These are phyloP conservation scores for Aspergillus neoniger DNA, from an alignment of 2,329 filamentous ascomycete species.

Conservation along the genomic window DNA sequence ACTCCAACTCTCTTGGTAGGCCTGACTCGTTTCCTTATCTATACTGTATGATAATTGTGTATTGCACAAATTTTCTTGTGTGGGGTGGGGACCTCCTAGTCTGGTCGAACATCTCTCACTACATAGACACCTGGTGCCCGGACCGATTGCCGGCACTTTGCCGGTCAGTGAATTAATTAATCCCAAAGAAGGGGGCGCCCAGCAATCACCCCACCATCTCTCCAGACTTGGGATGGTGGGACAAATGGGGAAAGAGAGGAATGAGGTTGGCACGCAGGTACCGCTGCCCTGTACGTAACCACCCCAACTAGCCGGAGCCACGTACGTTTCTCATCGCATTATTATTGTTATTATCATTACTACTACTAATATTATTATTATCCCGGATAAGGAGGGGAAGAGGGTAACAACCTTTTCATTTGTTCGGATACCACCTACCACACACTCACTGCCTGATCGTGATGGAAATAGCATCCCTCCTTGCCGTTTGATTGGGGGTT, in stretches of 20 bases:
- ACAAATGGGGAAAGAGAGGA: conserved; percentile 18
- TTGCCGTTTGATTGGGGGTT: background rate
- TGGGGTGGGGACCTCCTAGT: background rate
- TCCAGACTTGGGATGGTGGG: conserved; percentile 18
- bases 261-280: conserved; percentile 24
- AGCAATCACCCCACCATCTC: conserved; percentile 17
- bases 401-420: too few relatives aligned
- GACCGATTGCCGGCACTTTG: conserved; percentile 20
- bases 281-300: conserved; percentile 18
- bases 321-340: background rate
- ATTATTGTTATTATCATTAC: background rate
- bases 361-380: too few relatives aligned
- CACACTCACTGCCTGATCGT: too few relatives aligned
- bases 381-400: too few relatives aligned
- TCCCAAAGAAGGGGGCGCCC: background rate
- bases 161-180: conserved; percentile 1
- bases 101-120: background rate
- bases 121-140: conserved; percentile 15
- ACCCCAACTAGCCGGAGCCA: background rate
- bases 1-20: background rate
- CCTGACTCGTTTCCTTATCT: background rate
- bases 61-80: background rate
- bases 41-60: background rate
- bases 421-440: too few relatives aligned
- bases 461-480: background rate